Conservation (phyloP, 441 rosid genomes). For the Populus hybrid region DNA sequence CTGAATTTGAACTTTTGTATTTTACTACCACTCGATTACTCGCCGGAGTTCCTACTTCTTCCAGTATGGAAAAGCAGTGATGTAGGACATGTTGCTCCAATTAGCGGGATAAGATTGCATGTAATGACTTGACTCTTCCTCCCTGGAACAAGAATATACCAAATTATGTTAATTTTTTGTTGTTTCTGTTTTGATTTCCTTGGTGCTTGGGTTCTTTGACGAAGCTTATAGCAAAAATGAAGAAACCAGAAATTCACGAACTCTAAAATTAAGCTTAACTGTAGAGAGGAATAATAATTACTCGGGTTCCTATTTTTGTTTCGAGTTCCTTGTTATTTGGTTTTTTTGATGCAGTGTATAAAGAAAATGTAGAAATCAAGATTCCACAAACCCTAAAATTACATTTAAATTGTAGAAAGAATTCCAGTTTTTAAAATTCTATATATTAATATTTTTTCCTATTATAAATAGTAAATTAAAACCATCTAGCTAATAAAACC, state of each 20-base stretch:
- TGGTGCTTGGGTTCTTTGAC: neutral
- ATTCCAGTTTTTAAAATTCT: no score
- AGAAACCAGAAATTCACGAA: neutral
- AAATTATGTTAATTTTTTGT: neutral
- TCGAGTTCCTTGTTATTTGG: no score
- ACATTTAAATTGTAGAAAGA: no score
- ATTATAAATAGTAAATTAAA: no score
- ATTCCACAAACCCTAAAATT: no score
- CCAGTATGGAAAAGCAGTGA: neutral
- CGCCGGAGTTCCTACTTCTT: neutral
- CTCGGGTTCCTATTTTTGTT: neutral
- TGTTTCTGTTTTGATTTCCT: neutral
- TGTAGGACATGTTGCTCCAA: neutral
- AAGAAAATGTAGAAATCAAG: no score
- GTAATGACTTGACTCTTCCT: neutral
- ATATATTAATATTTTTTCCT: no score
- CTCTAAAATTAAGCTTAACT: neutral
- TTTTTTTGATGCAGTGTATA: no score
- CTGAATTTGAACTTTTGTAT: no score
- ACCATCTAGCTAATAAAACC: no score
- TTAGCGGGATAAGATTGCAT: neutral
- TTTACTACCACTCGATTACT: no score
- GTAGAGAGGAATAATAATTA: neutral
- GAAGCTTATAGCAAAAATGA: neutral
- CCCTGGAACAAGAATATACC: neutral